Percentiles rank a stretch among this genome's conserved stretches.
These are phyloP conservation scores for Helenozyma rhizophorensis DNA, from an alignment of 805 yeast species.

Conservation along the genomic window DNA sequence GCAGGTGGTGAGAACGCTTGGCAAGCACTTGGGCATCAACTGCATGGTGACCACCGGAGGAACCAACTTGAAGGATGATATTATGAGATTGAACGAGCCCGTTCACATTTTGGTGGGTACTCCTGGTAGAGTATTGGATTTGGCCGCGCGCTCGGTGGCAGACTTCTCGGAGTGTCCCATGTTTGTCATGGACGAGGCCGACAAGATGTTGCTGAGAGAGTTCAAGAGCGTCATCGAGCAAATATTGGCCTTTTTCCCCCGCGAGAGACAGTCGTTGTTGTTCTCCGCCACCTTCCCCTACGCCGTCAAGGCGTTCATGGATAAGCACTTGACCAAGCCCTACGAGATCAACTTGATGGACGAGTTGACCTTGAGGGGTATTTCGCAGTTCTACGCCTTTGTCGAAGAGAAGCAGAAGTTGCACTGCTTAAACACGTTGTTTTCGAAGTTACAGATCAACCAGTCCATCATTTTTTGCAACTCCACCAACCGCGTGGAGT, in stretches of 20 bases:
- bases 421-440: slow-evolving; percentile 91
- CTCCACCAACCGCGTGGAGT: slow-evolving; percentile 93
- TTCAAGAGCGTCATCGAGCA: slow-evolving; percentile 85
- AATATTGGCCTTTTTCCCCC: slow-evolving; percentile 76
- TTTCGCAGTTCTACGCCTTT: slow-evolving; percentile 96
- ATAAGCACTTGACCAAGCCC: slow-evolving; percentile 82
- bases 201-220: slow-evolving; percentile 89
- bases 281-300: slow-evolving; percentile 96
- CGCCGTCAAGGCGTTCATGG: slow-evolving; percentile 90
- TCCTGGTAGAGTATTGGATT: slow-evolving; percentile 94
- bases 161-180: slow-evolving; percentile 81
- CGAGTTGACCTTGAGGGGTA: slow-evolving; percentile 92
- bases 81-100: slow-evolving; percentile 84
- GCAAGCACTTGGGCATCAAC: slow-evolving; percentile 86
- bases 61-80: slow-evolving; percentile 89
- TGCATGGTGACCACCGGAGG: slow-evolving; percentile 99
- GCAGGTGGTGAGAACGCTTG: slow-evolving; percentile 92
- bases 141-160: slow-evolving; percentile 83
- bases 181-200: slow-evolving; percentile 98
- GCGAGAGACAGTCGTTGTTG: slow-evolving; percentile 66
- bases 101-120: slow-evolving; percentile 96
- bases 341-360: slow-evolving; percentile 97
- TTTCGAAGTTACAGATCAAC: slow-evolving; percentile 90
- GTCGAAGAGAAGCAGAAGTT: slow-evolving; percentile 95
- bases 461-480: slow-evolving; percentile 97